Evolutionary conservation across 495 filamentous ascomycete genomes (phyloP).

Genomic region (Xanthoparmelia taractica): DNA sequence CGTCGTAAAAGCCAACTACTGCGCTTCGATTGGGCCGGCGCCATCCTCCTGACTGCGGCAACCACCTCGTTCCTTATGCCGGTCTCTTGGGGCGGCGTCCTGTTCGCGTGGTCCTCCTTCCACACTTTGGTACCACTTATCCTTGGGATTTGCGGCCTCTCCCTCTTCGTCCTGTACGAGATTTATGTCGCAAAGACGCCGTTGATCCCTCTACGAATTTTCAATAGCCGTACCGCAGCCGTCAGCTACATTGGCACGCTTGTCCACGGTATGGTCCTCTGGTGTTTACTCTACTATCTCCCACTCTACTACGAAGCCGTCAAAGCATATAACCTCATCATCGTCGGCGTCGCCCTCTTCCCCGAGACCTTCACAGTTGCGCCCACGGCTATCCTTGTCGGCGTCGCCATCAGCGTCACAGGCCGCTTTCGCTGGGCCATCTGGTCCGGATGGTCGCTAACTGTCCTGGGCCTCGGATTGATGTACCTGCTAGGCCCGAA

Average conservation of each 20-base stretch:
- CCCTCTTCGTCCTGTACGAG: conserved; percentile 46
- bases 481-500: conserved; percentile 38
- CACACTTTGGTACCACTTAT: conserved; percentile 46
- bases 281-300: conserved; percentile 42
- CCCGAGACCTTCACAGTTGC: conserved; percentile 46
- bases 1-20: conserved; percentile 19
- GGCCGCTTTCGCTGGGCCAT: conserved; percentile 45
- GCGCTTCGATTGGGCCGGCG: conserved; percentile 30
- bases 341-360: conserved; percentile 36
- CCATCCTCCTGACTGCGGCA: conserved; percentile 31
- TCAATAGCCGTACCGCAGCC: conserved; percentile 42
- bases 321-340: conserved; percentile 40
- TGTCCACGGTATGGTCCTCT: conserved; percentile 46
- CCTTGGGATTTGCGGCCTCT: conserved; percentile 41
- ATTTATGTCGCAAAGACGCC: conserved; percentile 28
- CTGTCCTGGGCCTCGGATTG: conserved; percentile 41
- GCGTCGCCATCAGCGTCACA: conserved; percentile 37
- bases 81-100: conserved; percentile 45
- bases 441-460: conserved; percentile 47
- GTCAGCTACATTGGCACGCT: conserved; percentile 38
- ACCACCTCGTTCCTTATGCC: conserved; percentile 44
- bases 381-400: conserved; percentile 33
- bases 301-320: conserved; percentile 48
- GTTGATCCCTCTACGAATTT: conserved; percentile 40
- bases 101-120: conserved; percentile 44